phyloP scores from a whole-genome alignment of 1,284 basidiomycete genomes.

The Stygiomarasmius scandens region DNA sequence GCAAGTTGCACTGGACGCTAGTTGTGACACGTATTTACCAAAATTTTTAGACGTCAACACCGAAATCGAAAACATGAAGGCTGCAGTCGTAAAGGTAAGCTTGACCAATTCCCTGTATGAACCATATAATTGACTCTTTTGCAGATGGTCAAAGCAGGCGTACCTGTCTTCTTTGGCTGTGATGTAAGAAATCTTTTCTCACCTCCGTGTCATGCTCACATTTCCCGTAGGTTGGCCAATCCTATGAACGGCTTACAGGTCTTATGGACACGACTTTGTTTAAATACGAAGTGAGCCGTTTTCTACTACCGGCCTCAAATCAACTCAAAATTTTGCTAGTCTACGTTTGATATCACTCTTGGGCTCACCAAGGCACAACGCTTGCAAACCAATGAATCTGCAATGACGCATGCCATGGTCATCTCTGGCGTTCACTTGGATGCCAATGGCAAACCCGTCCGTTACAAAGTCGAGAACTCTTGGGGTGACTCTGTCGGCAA shows the following conservation, averaged over 20 bases:
- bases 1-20: slow-evolving; percentile 45
- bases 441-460: slow-evolving; percentile 69
- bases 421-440: slow-evolving; percentile 93
- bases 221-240: slow-evolving; percentile 51
- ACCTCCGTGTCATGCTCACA: not conserved
- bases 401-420: slow-evolving; percentile 95
- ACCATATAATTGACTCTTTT: not conserved
- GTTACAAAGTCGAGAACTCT: slow-evolving; percentile 95
- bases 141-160: slow-evolving; percentile 82
- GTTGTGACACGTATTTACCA: slow-evolving; percentile 5
- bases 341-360: slow-evolving; percentile 60
- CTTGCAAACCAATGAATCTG: slow-evolving; percentile 78
- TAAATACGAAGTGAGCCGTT: slow-evolving; percentile 67
- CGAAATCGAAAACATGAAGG: slow-evolving; percentile 78
- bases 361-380: slow-evolving; percentile 84
- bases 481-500: slow-evolving; percentile 86
- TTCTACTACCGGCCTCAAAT: slow-evolving; percentile 6
- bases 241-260: slow-evolving; percentile 67
- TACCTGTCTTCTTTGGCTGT: slow-evolving; percentile 94
- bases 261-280: slow-evolving; percentile 88
- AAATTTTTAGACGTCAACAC: slow-evolving; percentile 84
- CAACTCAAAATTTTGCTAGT: slow-evolving; percentile 31
- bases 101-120: not conserved
- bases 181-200: slow-evolving; percentile 54
- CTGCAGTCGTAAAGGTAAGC: slow-evolving; percentile 69